Percentiles rank a stretch among this genome's conserved stretches.
These are phyloP conservation scores for Eryngium alpinum DNA, from an alignment of 140 eudicot genomes.

Conservation along the genomic window DNA sequence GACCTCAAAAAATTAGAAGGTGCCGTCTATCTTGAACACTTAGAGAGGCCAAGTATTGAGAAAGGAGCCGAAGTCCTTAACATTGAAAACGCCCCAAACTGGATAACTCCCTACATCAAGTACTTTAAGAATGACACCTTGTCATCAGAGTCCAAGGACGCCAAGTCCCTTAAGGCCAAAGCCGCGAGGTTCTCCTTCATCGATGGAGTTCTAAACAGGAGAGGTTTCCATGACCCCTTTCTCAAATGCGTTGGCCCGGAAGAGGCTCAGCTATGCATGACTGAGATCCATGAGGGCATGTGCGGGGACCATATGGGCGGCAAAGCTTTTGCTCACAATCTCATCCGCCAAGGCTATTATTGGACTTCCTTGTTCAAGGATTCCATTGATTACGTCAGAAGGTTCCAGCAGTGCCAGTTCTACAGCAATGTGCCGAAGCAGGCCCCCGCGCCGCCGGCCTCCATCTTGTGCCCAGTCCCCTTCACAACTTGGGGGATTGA, in stretches of 20 bases:
- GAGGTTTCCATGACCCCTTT: neutral
- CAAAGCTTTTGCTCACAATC: neutral
- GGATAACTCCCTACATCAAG: neutral
- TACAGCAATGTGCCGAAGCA: neutral
- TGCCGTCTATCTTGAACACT: neutral
- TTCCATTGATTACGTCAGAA: neutral
- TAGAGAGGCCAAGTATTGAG: neutral
- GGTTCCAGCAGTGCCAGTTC: neutral
- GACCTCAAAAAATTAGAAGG: neutral
- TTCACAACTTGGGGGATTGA: neutral
- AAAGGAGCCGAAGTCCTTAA: neutral
- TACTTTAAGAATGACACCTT: neutral
- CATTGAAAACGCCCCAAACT: neutral
- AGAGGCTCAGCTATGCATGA: neutral
- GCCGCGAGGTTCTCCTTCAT: neutral
- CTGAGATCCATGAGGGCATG: neutral
- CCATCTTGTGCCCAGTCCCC: neutral
- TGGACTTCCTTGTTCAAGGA: neutral
- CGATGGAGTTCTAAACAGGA: neutral
- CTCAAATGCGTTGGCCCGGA: neutral
- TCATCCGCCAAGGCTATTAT: neutral
- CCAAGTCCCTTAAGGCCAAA: neutral
- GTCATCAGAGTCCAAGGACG: neutral
- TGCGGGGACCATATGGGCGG: neutral
- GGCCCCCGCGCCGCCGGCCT: neutral